Percentiles rank a stretch among this genome's conserved stretches.
These are phyloP conservation scores for Teratosphaeria gauchensis DNA, from an alignment of 2,329 filamentous ascomycete genomes.

Conservation along the genomic window DNA sequence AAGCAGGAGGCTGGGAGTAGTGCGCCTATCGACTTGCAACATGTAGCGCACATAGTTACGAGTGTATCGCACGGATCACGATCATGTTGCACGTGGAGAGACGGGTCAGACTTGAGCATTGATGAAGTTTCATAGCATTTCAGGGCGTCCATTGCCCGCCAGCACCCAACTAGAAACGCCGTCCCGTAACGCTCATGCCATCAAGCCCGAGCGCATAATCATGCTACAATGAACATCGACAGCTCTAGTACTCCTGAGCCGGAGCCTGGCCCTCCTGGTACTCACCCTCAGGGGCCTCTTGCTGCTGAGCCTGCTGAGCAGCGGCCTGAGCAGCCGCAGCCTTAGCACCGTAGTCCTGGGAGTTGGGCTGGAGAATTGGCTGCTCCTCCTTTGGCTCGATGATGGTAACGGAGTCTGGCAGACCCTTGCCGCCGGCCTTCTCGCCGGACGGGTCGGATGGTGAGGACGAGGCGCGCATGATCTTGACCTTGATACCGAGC, in stretches of 20 bases:
- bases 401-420: constrained; percentile 97
- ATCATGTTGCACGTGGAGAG: neutral
- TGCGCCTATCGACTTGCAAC: neutral
- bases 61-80: neutral
- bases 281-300: constrained; percentile 15
- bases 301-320: constrained; percentile 47
- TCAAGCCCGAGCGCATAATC: neutral
- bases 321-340: constrained; percentile 53
- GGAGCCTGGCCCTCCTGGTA: constrained; percentile 7
- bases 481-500: constrained; percentile 99
- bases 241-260: constrained; percentile 5
- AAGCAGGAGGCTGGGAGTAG: neutral
- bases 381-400: constrained; percentile 99
- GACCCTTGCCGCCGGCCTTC: constrained; percentile 90
- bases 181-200: neutral
- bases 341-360: constrained; percentile 99
- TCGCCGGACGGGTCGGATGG: constrained; percentile 86
- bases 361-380: constrained; percentile 85
- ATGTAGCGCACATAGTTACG: neutral
- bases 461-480: constrained; percentile 81
- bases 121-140: neutral
- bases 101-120: neutral
- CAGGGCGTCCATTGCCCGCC: neutral
- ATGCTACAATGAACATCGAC: neutral
- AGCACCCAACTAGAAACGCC: neutral